A percentile compares a stretch with the other conserved stretches of the same genome.
phyloP scores from a whole-genome alignment of 257 asterid species.

The Cruciata laevipes region DNA sequence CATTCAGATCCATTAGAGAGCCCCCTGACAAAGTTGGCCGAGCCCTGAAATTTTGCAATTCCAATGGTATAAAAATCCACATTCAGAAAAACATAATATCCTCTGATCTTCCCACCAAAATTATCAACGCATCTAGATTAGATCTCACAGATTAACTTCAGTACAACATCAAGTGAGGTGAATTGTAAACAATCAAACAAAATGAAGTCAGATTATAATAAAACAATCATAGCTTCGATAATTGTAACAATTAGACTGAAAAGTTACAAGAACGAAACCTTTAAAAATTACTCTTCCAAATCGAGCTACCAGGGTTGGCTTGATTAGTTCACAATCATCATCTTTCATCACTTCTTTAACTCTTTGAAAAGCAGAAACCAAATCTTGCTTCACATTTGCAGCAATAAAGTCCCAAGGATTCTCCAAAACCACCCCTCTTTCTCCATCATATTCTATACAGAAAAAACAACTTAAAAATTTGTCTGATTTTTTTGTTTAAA shows the following conservation, averaged over 20 bases:
- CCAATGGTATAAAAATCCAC: neutral
- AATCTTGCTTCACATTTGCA: slow-evolving; percentile 32
- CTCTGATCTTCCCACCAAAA: neutral
- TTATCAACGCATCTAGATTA: neutral
- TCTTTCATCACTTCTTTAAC: slow-evolving; percentile 28
- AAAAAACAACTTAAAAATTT: neutral
- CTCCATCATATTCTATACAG: slow-evolving; percentile 25
- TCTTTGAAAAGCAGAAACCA: slow-evolving; percentile 29
- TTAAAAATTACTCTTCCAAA: slow-evolving; percentile 39
- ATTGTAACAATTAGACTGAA: neutral
- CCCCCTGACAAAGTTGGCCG: slow-evolving; percentile 13
- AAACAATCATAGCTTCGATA: neutral
- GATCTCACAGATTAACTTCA: neutral
- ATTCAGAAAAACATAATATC: slow-evolving; percentile 1
- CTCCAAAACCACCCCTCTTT: slow-evolving; percentile 14
- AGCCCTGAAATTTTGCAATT: slow-evolving; percentile 23
- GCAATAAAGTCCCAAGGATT: slow-evolving; percentile 34
- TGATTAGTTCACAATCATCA: slow-evolving; percentile 21
- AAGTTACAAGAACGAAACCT: slow-evolving; percentile 31
- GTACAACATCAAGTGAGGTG: neutral
- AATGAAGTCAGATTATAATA: neutral
- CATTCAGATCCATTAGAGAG: slow-evolving; percentile 18
- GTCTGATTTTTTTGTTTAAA: neutral
- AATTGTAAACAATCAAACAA: neutral
- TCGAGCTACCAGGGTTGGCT: slow-evolving; percentile 33